Conservation (phyloP, 2,329 filamentous ascomycete genomes). For the Diplocarpon mali region DNA sequence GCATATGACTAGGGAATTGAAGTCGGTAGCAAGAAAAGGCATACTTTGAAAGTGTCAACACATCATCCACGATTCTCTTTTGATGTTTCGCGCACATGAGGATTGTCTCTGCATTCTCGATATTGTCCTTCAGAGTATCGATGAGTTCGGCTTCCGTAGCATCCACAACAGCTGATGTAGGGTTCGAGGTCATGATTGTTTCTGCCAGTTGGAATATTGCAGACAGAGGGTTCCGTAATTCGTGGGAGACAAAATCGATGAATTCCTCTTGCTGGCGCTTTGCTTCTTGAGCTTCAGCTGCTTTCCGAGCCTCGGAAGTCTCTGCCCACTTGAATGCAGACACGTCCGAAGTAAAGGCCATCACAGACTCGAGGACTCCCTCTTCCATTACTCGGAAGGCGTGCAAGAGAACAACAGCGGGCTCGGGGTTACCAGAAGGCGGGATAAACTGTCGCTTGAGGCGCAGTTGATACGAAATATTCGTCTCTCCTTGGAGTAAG, state of each 20-base stretch:
- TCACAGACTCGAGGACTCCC: slow-evolving; percentile 18
- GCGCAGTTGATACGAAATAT: slow-evolving; percentile 18
- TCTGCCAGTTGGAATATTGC: slow-evolving; percentile 70
- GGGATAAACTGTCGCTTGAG: slow-evolving; percentile 22
- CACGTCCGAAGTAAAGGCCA: slow-evolving; percentile 23
- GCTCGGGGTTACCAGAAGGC: slow-evolving; percentile 20
- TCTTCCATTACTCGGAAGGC: slow-evolving; percentile 18
- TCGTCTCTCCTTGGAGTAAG: slow-evolving; percentile 13
- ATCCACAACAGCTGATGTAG: slow-evolving; percentile 26
- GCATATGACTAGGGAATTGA: no score
- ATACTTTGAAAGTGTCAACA: slow-evolving; percentile 57
- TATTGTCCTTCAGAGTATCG: slow-evolving; percentile 37
- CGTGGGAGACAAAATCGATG: slow-evolving; percentile 64
- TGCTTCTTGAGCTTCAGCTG: slow-evolving; percentile 42
- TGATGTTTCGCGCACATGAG: slow-evolving; percentile 70
- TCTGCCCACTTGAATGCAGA: slow-evolving; percentile 24
- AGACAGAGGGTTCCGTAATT: slow-evolving; percentile 62
- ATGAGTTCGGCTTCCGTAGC: slow-evolving; percentile 35
- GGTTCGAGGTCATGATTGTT: slow-evolving; percentile 47
- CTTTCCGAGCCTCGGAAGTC: slow-evolving; percentile 32
- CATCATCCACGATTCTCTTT: slow-evolving; percentile 67
- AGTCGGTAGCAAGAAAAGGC: no score
- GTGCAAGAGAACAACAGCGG: slow-evolving; percentile 15
- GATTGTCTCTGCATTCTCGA: slow-evolving; percentile 70
- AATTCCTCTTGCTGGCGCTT: slow-evolving; percentile 69